Evolutionary conservation across 202 grass and related monocot genomes (phyloP).

Genomic region (Panicum hallii): DNA sequence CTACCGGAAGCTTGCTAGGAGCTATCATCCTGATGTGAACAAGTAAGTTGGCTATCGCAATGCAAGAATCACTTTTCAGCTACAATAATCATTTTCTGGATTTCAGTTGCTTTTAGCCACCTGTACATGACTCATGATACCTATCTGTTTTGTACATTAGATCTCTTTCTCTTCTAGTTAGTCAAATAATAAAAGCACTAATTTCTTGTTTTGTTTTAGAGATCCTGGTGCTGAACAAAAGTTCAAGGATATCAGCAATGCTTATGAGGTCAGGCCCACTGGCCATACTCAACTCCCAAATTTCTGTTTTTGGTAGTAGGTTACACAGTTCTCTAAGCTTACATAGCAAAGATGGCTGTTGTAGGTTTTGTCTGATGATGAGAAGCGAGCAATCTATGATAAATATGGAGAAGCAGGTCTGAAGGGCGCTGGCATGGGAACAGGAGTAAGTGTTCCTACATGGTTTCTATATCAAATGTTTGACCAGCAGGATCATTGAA

Average conservation of each 20-base stretch:
- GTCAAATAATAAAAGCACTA: constrained; percentile 20
- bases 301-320: constrained; percentile 10
- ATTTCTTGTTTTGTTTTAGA: constrained; percentile 58
- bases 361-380: constrained; percentile 95
- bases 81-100: constrained; percentile 3
- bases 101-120: not conserved
- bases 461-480: constrained; percentile 36
- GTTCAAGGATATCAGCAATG: constrained; percentile 97
- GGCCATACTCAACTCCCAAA: constrained; percentile 10
- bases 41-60: constrained; percentile 64
- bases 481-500: not conserved
- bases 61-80: not conserved
- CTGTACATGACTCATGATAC: not conserved
- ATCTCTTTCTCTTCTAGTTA: constrained; percentile 30
- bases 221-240: constrained; percentile 93
- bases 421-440: constrained; percentile 95
- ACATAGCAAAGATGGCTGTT: constrained; percentile 29
- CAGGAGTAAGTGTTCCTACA: constrained; percentile 65
- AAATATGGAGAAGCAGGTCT: constrained; percentile 97
- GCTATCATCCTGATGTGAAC: constrained; percentile 96
- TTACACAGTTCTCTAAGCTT: constrained; percentile 30
- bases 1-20: constrained; percentile 95
- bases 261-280: constrained; percentile 78
- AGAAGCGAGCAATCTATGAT: constrained; percentile 94
- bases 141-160: constrained; percentile 41